Evolutionary conservation across 306 rosid species (phyloP).

Genomic region (Lotus japonicus): DNA sequence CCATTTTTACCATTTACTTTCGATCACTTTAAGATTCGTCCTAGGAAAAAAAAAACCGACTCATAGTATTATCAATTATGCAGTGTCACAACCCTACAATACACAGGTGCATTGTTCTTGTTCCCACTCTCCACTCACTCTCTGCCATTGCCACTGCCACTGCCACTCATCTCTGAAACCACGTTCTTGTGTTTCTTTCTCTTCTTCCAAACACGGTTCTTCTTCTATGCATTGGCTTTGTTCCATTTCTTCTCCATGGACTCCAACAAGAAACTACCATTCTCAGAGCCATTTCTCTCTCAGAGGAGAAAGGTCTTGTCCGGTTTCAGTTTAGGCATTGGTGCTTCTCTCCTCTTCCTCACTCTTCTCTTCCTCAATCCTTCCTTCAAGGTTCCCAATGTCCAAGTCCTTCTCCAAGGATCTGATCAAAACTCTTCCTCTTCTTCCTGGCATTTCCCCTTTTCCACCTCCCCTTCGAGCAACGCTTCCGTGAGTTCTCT

Average conservation of each 20-base stretch:
- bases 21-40: too few species aligned
- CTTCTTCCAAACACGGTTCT: neutral
- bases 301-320: conserved; percentile 57
- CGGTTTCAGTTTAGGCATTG: conserved; percentile 63
- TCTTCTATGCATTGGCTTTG: neutral
- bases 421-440: conserved; percentile 28
- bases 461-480: conserved; percentile 14
- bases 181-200: too few species aligned
- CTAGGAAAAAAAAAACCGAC: too few species aligned
- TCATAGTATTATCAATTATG: too few species aligned
- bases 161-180: too few species aligned
- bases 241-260: conserved; percentile 32
- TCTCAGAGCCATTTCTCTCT: conserved; percentile 41
- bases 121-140: too few species aligned
- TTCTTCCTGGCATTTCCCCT: conserved; percentile 33
- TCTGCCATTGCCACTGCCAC: too few species aligned
- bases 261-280: conserved; percentile 31
- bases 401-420: conserved; percentile 35
- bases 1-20: too few species aligned
- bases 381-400: conserved; percentile 28
- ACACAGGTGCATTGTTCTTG: too few species aligned
- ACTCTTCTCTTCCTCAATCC: conserved; percentile 32
- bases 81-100: too few species aligned
- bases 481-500: neutral
- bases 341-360: conserved; percentile 43